A percentile compares a stretch with the other conserved stretches of the same genome.
Evolutionary conservation across 2,329 filamentous ascomycete species (phyloP).

Genomic region (Pestalotiopsis fici): DNA sequence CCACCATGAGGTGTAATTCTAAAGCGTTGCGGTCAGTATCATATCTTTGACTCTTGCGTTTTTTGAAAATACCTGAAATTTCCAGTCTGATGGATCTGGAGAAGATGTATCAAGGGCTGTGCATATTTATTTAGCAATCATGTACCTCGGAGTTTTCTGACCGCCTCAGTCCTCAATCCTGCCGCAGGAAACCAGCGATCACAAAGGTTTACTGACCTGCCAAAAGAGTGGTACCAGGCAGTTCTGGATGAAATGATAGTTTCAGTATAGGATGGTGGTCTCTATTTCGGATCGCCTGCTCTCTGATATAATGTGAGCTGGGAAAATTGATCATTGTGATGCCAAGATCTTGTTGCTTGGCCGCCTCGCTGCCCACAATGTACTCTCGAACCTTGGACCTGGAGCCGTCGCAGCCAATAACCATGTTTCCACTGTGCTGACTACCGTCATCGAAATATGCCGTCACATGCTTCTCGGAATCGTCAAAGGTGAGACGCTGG

Average conservation of each 20-base stretch:
- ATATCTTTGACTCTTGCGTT: neutral
- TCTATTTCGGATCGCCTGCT: neutral
- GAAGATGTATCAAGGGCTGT: neutral
- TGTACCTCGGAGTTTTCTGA: neutral
- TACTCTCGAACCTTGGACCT: conserved; percentile 2
- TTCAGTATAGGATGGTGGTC: neutral
- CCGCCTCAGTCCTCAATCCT: neutral
- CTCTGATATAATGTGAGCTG: neutral
- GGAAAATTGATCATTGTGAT: neutral
- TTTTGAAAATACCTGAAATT: neutral
- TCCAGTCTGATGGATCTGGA: neutral
- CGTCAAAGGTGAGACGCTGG: neutral
- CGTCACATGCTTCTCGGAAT: neutral
- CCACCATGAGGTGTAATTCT: neutral
- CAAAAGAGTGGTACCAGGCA: neutral
- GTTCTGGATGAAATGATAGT: neutral
- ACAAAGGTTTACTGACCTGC: neutral
- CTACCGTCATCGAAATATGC: neutral
- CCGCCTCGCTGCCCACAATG: neutral
- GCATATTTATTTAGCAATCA: neutral
- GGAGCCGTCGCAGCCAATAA: neutral
- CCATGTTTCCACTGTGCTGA: neutral
- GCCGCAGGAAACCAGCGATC: neutral
- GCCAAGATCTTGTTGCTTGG: neutral
- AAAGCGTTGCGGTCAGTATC: neutral